Base-by-base conservation (phyloP, 805 yeast species). In the Tetrapisispora arboricola region DNA sequence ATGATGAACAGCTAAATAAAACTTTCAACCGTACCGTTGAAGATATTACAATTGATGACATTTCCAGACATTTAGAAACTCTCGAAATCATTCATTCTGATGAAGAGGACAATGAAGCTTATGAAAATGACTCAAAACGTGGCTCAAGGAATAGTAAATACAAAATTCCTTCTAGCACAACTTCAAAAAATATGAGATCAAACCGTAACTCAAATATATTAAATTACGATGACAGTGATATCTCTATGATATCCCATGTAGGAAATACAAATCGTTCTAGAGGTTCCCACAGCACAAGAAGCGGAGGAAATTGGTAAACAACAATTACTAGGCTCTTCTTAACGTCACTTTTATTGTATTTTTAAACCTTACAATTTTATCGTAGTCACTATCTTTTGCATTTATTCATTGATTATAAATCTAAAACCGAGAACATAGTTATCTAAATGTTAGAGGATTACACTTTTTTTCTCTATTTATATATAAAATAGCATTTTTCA, bases 1-100 rank as follows among this genome's bases (percentile, higher is more conserved):
- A 61, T 37, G 61, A 61, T 39, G 66, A 61, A 42, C 60, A 57
- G 40, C 47, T 61, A 36, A 61, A 61, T 40, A 58, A 57, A 43
- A 60, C 66, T 1, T 61, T 61, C 47, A 61, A 61, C 45, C 53
- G 60, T 24, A 61, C 66, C 8, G 64, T 61, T 9, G 66, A 61
- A 39, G 66, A 61, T 45, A 60, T 61, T 36, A 60, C 66, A 6
- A 59, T 61, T 39, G 65, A 60, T 49, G 66, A 61, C 30, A 59
- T 61, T 7, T 61, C 66, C 1, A 53, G 64, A 38, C 65, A 61
- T 33, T 45, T 61, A 37, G 65, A 61, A 45, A 58, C 62, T 7
- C 47, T 61, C 21, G 66, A 61, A 16, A 51, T 60, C 13, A 49
- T 54, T 27, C 52, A 55, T 34, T 36, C 44, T 20, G 44, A 45